These are phyloP conservation scores for Kwoniella bestiolae DNA, from an alignment of 768 basidiomycete genomes.

Conservation along the genomic window DNA sequence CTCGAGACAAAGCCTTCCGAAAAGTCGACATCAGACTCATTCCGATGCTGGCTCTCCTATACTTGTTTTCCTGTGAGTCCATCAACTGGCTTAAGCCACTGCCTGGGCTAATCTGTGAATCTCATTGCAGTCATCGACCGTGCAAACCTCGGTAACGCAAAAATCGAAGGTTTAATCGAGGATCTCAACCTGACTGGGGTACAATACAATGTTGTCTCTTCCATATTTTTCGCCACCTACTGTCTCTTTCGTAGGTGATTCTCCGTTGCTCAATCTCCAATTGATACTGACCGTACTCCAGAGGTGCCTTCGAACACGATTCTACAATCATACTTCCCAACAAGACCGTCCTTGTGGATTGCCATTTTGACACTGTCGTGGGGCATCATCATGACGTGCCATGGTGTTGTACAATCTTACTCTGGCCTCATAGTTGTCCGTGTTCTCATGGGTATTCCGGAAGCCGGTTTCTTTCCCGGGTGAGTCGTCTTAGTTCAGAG, in stretches of 20 bases:
- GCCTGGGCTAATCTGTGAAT: not conserved
- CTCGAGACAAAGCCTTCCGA: constrained; percentile 8
- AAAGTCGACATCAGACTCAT: constrained; percentile 41
- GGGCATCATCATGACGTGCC: constrained; percentile 46
- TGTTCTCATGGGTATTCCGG: constrained; percentile 41
- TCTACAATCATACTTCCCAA: constrained; percentile 32
- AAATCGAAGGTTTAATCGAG: constrained; percentile 29
- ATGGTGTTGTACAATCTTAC: constrained; percentile 40
- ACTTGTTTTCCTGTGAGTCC: constrained; percentile 43
- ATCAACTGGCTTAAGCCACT: no score
- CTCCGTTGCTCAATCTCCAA: not conserved
- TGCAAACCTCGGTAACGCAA: constrained; percentile 49
- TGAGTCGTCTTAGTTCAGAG: not conserved
- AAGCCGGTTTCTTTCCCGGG: constrained; percentile 45
- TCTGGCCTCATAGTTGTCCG: constrained; percentile 44
- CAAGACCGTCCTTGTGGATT: constrained; percentile 35
- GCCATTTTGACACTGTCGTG: constrained; percentile 38
- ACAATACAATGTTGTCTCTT: constrained; percentile 35
- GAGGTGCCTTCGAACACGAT: constrained; percentile 33
- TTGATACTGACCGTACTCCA: not conserved
- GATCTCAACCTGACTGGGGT: constrained; percentile 27
- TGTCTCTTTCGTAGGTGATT: constrained; percentile 31
- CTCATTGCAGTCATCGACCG: constrained; percentile 13
- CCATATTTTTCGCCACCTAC: constrained; percentile 50
- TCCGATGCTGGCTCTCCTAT: constrained; percentile 44